phyloP scores from a whole-genome alignment of 2,329 filamentous ascomycete genomes.

The Fusarium devonianum region DNA sequence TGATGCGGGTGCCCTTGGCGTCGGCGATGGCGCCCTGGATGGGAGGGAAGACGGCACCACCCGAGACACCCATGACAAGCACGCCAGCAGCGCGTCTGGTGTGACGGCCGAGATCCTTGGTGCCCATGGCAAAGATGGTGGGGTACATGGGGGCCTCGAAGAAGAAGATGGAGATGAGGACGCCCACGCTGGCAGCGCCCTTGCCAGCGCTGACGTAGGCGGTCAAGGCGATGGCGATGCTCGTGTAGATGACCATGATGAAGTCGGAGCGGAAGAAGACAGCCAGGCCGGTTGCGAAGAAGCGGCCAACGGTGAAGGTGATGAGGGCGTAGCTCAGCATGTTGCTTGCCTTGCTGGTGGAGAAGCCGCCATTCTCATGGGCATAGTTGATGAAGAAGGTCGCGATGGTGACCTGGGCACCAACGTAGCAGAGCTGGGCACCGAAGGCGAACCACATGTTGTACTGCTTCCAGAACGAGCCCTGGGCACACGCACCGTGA shows the following conservation, averaged over 20 bases:
- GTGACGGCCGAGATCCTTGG: constrained; percentile 76
- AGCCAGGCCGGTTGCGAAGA: constrained; percentile 70
- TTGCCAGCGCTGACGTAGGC: constrained; percentile 54
- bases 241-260: constrained; percentile 70
- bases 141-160: constrained; percentile 84
- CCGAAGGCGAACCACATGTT: constrained; percentile 77
- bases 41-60: constrained; percentile 61
- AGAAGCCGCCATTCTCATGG: constrained; percentile 63
- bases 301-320: constrained; percentile 76
- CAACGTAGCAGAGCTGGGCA: constrained; percentile 81
- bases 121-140: constrained; percentile 79
- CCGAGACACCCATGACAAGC: constrained; percentile 72
- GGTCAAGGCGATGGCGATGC: constrained; percentile 67
- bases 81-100: constrained; percentile 79
- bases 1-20: constrained; percentile 34
- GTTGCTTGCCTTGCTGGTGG: constrained; percentile 60
- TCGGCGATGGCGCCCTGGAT: constrained; percentile 34
- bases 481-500: constrained; percentile 60
- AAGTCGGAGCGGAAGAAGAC: constrained; percentile 70
- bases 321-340: constrained; percentile 79
- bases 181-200: constrained; percentile 59
- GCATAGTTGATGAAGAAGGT: constrained; percentile 78
- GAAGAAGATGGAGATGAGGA: constrained; percentile 76
- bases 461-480: constrained; percentile 74
- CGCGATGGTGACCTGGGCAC: constrained; percentile 72